Evolutionary conservation across 1,284 basidiomycete genomes (phyloP).

Genomic region (Leccinum fallax): DNA sequence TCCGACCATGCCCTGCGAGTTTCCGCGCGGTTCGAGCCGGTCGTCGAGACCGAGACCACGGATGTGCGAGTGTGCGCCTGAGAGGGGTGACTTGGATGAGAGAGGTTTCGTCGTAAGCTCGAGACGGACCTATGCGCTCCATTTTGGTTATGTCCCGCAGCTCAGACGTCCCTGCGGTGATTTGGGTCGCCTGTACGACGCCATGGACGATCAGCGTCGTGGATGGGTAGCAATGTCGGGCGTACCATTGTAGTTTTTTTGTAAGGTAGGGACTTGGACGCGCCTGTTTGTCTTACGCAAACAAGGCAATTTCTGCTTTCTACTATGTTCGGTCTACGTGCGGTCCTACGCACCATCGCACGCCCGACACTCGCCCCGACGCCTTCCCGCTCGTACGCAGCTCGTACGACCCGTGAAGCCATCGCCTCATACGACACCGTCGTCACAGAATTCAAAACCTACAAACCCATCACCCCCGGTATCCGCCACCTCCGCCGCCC

Average conservation of each 20-base stretch:
- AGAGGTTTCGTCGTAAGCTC: not conserved
- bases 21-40: slow-evolving; percentile 84
- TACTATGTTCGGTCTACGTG: slow-evolving; percentile 24
- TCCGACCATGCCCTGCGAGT: slow-evolving; percentile 95
- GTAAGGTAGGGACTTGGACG: slow-evolving; percentile 21
- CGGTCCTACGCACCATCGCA: slow-evolving; percentile 18
- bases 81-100: not conserved
- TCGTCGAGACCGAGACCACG: slow-evolving; percentile 93
- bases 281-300: slow-evolving; percentile 38
- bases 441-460: slow-evolving; percentile 78
- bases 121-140: slow-evolving; percentile 84
- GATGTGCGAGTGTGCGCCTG: slow-evolving; percentile 97
- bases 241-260: slow-evolving; percentile 26
- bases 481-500: slow-evolving; percentile 88
- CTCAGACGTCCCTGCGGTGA: slow-evolving; percentile 72
- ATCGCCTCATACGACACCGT: slow-evolving; percentile 39
- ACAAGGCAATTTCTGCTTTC: slow-evolving; percentile 17
- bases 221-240: not conserved
- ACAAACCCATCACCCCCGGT: slow-evolving; percentile 86
- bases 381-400: slow-evolving; percentile 40
- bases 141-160: slow-evolving; percentile 92
- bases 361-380: not conserved
- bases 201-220: slow-evolving; percentile 14
- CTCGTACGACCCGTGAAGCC: slow-evolving; percentile 21
- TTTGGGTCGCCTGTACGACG: slow-evolving; percentile 58